These are phyloP conservation scores for Monilinia vaccinii-corymbosi DNA, from an alignment of 2,329 filamentous ascomycete genomes.

Conservation along the genomic window DNA sequence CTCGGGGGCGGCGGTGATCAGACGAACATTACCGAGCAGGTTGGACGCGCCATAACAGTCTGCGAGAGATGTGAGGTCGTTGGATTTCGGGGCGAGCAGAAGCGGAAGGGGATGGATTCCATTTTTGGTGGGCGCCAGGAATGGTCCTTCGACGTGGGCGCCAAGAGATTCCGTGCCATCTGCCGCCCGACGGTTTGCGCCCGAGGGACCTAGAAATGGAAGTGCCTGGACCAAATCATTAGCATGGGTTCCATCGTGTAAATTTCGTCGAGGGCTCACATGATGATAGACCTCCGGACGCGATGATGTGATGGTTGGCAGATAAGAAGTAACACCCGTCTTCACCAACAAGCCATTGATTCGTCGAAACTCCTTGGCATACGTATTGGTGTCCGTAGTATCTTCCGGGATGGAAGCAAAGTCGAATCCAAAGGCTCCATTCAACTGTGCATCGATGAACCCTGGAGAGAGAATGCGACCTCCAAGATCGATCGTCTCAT, in stretches of 20 bases:
- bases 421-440: conserved; percentile 88
- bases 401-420: conserved; percentile 70
- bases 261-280: conserved; percentile 33
- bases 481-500: conserved; percentile 67
- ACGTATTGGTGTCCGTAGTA: conserved; percentile 54
- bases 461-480: conserved; percentile 80
- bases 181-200: conserved; percentile 44
- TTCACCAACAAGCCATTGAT: conserved; percentile 63
- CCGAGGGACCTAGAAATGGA: conserved; percentile 68
- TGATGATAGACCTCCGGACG: conserved; percentile 72
- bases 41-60: conserved; percentile 66
- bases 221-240: conserved; percentile 42
- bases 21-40: conserved; percentile 52
- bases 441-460: conserved; percentile 85
- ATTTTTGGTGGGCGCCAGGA: conserved; percentile 74
- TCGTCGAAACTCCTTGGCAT: conserved; percentile 61
- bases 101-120: conserved; percentile 75
- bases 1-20: conserved; percentile 84
- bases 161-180: conserved; percentile 81
- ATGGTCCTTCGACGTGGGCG: conserved; percentile 86
- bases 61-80: conserved; percentile 56
- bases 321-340: conserved; percentile 80
- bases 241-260: neutral
- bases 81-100: conserved; percentile 43
- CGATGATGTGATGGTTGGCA: conserved; percentile 79